A percentile compares a stretch with the other conserved stretches of the same genome.
Evolutionary conservation across 2,329 filamentous ascomycete species (phyloP).

Genomic region (Rhynchosporium agropyri): DNA sequence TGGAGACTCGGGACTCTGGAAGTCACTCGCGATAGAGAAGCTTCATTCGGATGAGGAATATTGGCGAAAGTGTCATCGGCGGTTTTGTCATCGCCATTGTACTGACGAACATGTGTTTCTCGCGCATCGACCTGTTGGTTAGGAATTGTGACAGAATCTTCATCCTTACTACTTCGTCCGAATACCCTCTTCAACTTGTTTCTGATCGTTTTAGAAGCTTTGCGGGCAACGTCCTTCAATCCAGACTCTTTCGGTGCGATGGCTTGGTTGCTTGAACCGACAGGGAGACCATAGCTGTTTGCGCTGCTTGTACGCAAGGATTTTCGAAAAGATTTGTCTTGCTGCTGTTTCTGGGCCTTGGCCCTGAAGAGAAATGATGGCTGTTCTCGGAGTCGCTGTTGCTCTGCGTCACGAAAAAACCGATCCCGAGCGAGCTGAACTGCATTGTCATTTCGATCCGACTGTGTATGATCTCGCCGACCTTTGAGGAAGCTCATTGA

Average conservation of each 20-base stretch:
- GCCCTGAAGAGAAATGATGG: conserved; percentile 51
- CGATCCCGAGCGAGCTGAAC: conserved; percentile 45
- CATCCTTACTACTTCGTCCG: conserved; percentile 43
- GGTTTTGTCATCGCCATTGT: conserved; percentile 34
- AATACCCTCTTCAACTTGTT: conserved; percentile 63
- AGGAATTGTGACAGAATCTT: conserved; percentile 46
- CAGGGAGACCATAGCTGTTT: conserved; percentile 43
- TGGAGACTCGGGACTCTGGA: conserved; percentile 56
- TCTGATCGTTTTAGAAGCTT: conserved; percentile 64
- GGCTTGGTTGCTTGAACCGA: conserved; percentile 35
- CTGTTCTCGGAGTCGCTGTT: conserved; percentile 46
- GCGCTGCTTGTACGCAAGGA: conserved; percentile 53
- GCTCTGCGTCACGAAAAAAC: conserved; percentile 44
- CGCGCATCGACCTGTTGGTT: conserved; percentile 56
- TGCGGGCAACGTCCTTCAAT: conserved; percentile 58
- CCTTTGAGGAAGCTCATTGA: conserved; percentile 57
- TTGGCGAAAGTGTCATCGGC: conserved; percentile 42
- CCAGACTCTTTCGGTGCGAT: conserved; percentile 41
- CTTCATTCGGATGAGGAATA: conserved; percentile 46
- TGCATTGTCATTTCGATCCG: conserved; percentile 43
- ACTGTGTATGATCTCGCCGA: conserved; percentile 32
- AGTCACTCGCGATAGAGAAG: conserved; percentile 52
- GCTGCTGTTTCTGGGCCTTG: conserved; percentile 39
- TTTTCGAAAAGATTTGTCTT: conserved; percentile 48
- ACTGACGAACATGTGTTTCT: conserved; percentile 38